Evolutionary conservation across 31 red algal genomes (phyloP), one percentile per base, ranked within the genome.

Genomic region (Porphyra umbilicalis): DNA sequence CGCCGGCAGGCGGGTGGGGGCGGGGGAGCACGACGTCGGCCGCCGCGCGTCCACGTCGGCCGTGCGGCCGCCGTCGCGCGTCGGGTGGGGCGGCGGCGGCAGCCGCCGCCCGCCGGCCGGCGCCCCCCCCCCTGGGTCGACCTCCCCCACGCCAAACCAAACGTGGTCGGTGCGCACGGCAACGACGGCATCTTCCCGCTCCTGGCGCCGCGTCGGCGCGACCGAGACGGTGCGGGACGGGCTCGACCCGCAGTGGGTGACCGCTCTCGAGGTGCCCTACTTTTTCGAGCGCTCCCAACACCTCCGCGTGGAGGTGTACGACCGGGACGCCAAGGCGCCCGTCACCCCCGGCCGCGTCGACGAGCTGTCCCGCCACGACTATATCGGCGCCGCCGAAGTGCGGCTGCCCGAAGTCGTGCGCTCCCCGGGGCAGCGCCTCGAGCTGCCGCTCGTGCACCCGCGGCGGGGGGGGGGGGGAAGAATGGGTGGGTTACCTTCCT

Each of bases 241-340:
- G 25, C 84, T 86, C 15, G 75, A 79, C 79, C 75, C 76, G 34
- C 31, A 57, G 31, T 91, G 79, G 38, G 84, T 82, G 18, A 91
- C 84, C 35, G 81, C 83, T 35, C 86, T 91, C 32, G 83, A 91
- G 79, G 86, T 91, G 75, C 74, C 71, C 36, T 91, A 86, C 83
- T 91, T 91, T 75, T 91, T 91, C 67, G 89, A 91, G 81, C 84
- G 89, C 71, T 77, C 81, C 29, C 89, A 91, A 74, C 82, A 87
- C 77, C 80, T 91, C 13, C 84, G 84, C 34, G 84, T 91, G 10
- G 89, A 91, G 36, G 84, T 91, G n/a, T 91, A 83, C 80, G 89
- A 91, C 84, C 79, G 89, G 33, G 89, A 91, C 40, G 79, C 78
- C 29, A 77, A 67, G 14, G 46, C 34, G 5, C 57, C 57, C 57